A percentile compares a stretch with the other conserved stretches of the same genome.
These are phyloP conservation scores for Drosera spatulata DNA, from an alignment of 179 eudicot species.

Conservation along the genomic window DNA sequence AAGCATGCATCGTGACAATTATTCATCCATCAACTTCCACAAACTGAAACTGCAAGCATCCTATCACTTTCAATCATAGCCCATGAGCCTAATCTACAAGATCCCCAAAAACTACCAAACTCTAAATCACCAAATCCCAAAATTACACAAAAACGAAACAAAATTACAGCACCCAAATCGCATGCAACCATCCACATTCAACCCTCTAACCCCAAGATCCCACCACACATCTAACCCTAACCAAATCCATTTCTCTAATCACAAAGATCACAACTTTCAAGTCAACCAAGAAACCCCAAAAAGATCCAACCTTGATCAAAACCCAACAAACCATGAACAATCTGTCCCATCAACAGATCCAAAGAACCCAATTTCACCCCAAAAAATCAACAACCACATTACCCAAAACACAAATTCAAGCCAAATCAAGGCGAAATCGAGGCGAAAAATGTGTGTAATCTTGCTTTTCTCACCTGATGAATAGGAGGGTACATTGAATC, in stretches of 20 bases:
- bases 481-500: too few relatives aligned
- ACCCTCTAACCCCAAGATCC: too few relatives aligned
- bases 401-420: background rate
- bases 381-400: background rate
- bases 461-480: conserved; percentile 19
- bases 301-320: background rate
- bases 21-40: too few relatives aligned
- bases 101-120: too few relatives aligned
- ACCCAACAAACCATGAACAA: background rate
- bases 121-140: too few relatives aligned
- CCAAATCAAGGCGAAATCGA: conserved; percentile 58
- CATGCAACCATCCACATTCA: too few relatives aligned
- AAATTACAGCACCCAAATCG: too few relatives aligned
- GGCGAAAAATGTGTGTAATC: conserved; percentile 78
- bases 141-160: too few relatives aligned
- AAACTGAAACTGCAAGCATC: too few relatives aligned
- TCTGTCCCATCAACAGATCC: background rate
- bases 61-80: too few relatives aligned
- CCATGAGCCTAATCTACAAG: too few relatives aligned
- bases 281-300: background rate
- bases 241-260: background rate
- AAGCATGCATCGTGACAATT: too few relatives aligned
- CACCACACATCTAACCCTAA: background rate
- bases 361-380: background rate
- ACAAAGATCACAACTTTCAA: background rate